Evolutionary conservation across 1,284 basidiomycete species (phyloP).

Genomic region (Ceratobasidium sp.): DNA sequence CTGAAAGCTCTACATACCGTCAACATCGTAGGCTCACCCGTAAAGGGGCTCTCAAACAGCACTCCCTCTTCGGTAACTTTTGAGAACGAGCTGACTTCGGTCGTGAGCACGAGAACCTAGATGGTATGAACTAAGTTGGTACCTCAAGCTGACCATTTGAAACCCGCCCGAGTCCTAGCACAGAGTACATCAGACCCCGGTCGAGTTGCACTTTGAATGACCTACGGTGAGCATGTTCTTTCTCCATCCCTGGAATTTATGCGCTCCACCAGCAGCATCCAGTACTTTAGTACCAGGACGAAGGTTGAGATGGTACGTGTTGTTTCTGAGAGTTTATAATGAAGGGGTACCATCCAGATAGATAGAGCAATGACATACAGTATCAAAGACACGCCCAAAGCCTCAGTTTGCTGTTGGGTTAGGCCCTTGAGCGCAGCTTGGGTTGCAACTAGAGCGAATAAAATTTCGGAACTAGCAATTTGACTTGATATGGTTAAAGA

Average conservation of each 20-base stretch:
- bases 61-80: slow-evolving; percentile 86
- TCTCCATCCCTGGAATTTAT: slow-evolving; percentile 84
- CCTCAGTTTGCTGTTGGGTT: slow-evolving; percentile 81
- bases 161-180: slow-evolving; percentile 83
- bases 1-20: slow-evolving; percentile 63
- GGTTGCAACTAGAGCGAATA: slow-evolving; percentile 68
- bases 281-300: slow-evolving; percentile 77
- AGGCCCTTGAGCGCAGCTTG: slow-evolving; percentile 87
- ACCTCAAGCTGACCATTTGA: slow-evolving; percentile 76
- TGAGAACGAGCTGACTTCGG: slow-evolving; percentile 59
- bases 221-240: slow-evolving; percentile 74
- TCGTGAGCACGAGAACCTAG: slow-evolving; percentile 22
- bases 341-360: slow-evolving; percentile 55
- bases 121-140: neutral
- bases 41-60: slow-evolving; percentile 80
- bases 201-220: neutral
- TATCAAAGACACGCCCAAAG: slow-evolving; percentile 60
- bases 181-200: neutral
- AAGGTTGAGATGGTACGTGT: slow-evolving; percentile 84
- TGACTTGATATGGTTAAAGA: neutral
- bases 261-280: slow-evolving; percentile 76
- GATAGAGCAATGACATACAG: slow-evolving; percentile 52
- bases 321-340: slow-evolving; percentile 59
- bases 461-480: neutral
- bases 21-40: slow-evolving; percentile 81